phyloP scores from a whole-genome alignment of 1,139 yeast genomes.

The Suhomyces wounanorum region DNA sequence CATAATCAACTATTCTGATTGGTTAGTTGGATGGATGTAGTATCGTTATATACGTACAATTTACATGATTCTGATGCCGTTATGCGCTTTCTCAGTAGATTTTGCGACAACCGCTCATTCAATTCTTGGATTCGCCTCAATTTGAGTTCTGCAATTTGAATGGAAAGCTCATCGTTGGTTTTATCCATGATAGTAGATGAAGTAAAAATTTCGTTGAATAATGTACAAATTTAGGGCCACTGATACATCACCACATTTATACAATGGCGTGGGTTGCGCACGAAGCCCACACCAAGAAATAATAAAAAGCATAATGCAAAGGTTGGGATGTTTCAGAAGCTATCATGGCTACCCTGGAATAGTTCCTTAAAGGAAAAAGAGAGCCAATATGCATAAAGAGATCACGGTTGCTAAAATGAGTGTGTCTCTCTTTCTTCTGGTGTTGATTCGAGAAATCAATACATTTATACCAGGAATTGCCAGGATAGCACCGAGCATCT shows the following conservation, averaged over 20 bases:
- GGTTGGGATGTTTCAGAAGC: background rate
- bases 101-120: conserved; percentile 54
- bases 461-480: conserved; percentile 82
- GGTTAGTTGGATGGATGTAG: conserved; percentile 14
- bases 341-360: background rate
- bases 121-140: conserved; percentile 65
- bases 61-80: conserved; percentile 70
- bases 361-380: conserved; percentile 46
- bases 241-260: conserved; percentile 10
- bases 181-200: conserved; percentile 5
- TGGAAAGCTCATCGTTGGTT: conserved; percentile 17
- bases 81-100: conserved; percentile 59
- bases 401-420: conserved; percentile 78
- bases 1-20: conserved; percentile 41
- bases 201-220: background rate
- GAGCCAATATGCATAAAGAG: conserved; percentile 67
- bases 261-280: conserved; percentile 2
- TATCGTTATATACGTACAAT: conserved; percentile 24
- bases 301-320: background rate
- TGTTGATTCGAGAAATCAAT: conserved; percentile 76
- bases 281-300: conserved; percentile 5
- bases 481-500: conserved; percentile 61
- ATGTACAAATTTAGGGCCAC: background rate
- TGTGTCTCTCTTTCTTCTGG: conserved; percentile 86
- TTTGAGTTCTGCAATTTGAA: conserved; percentile 48